These are phyloP conservation scores for Lichtheimia hyalospora DNA, from an alignment of 371 early-diverging fungal genomes.

Conservation along the genomic window DNA sequence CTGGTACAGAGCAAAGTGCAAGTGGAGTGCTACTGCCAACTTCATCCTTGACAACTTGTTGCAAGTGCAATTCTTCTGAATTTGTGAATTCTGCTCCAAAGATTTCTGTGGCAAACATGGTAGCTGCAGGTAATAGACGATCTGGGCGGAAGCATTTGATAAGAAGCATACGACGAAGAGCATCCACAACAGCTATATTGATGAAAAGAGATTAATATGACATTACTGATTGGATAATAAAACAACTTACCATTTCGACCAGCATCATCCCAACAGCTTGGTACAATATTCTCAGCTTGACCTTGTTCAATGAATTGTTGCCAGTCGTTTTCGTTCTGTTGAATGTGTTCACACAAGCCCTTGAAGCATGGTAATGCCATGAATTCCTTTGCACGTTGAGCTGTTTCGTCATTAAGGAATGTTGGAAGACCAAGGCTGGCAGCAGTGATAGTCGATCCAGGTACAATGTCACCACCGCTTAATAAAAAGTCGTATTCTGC, in stretches of 20 bases:
- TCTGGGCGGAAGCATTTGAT: conserved; percentile 91
- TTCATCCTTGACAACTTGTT: conserved; percentile 74
- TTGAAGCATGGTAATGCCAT: conserved; percentile 57
- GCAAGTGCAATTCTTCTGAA: conserved; percentile 69
- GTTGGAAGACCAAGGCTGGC: conserved; percentile 40
- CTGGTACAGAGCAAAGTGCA: conserved; percentile 92
- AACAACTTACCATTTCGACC: conserved; percentile 49
- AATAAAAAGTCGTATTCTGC: conserved; percentile 74
- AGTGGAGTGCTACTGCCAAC: conserved; percentile 77
- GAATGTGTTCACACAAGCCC: conserved; percentile 54
- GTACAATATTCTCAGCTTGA: conserved; percentile 66
- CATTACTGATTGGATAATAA: background rate
- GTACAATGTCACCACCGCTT: conserved; percentile 53
- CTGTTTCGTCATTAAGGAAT: conserved; percentile 67
- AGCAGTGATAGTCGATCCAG: conserved; percentile 44
- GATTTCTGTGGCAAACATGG: conserved; percentile 75
- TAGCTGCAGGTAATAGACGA: conserved; percentile 74
- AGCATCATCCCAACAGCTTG: conserved; percentile 61
- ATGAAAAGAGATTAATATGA: background rate
- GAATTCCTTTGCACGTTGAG: conserved; percentile 55
- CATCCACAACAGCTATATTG: conserved; percentile 32
- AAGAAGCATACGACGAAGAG: conserved; percentile 76
- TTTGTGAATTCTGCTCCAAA: conserved; percentile 68
- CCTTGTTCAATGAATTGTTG: conserved; percentile 50
- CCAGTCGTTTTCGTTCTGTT: conserved; percentile 56